phyloP scores from a whole-genome alignment of 2,329 filamentous ascomycete genomes.

The Diplodia corticola region DNA sequence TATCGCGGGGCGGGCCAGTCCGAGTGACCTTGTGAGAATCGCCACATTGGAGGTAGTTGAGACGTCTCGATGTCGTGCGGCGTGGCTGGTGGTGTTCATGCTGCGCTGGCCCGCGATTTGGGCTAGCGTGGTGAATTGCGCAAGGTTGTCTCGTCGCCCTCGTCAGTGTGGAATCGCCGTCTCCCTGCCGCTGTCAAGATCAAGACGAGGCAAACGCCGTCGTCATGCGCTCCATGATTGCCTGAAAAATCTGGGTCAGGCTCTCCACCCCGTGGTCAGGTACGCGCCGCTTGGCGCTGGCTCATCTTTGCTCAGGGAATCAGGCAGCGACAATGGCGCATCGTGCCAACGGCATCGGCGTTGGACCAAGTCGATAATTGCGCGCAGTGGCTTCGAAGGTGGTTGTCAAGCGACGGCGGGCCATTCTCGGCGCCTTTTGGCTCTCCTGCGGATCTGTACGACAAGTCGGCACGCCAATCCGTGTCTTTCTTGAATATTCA shows the following conservation, averaged over 20 bases:
- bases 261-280: neutral
- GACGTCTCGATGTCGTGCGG: neutral
- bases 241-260: constrained; percentile 1
- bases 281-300: neutral
- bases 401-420: neutral
- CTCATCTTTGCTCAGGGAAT: neutral
- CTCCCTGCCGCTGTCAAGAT: neutral
- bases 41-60: constrained; percentile 14
- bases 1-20: neutral
- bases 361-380: neutral
- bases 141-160: neutral
- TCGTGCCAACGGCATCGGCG: neutral
- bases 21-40: constrained; percentile 15
- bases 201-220: neutral
- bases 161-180: neutral
- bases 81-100: constrained; percentile 4
- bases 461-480: neutral
- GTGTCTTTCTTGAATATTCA: constrained; percentile 11
- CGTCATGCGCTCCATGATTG: constrained; percentile 7
- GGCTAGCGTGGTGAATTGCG: neutral
- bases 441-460: neutral
- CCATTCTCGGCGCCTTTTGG: neutral
- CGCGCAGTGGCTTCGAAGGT: neutral
- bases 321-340: neutral
- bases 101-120: constrained; percentile 5